A percentile compares a stretch with the other conserved stretches of the same genome.
These are phyloP conservation scores for Leptoxyphium fumago DNA, from an alignment of 2,329 filamentous ascomycete species.

Conservation along the genomic window DNA sequence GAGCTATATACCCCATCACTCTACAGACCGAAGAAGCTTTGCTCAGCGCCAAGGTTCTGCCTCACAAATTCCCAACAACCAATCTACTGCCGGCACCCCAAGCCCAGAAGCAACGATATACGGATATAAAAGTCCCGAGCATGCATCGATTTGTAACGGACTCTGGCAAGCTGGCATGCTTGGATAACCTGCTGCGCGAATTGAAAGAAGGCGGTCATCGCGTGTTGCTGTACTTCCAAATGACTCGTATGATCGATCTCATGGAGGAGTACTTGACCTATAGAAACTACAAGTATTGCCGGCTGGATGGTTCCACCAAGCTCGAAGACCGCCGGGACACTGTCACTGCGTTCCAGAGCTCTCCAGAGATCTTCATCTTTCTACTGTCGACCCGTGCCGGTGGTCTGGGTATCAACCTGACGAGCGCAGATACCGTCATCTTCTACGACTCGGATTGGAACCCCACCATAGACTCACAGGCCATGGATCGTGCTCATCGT, in stretches of 20 bases:
- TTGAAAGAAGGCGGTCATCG: slow-evolving; percentile 88
- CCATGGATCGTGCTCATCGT: slow-evolving; percentile 97
- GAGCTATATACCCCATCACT: slow-evolving; percentile 54
- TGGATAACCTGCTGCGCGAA: slow-evolving; percentile 74
- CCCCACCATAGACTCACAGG: slow-evolving; percentile 94
- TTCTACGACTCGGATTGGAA: slow-evolving; percentile 99
- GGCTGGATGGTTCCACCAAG: slow-evolving; percentile 91
- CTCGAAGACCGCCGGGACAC: slow-evolving; percentile 93
- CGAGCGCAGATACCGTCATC: slow-evolving; percentile 92
- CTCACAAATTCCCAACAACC: slow-evolving; percentile 46
- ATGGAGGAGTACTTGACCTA: slow-evolving; percentile 99
- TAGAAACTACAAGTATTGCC: slow-evolving; percentile 97
- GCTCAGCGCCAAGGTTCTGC: slow-evolving; percentile 56
- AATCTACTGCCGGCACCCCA: slow-evolving; percentile 63
- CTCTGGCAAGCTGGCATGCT: slow-evolving; percentile 84
- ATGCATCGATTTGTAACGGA: slow-evolving; percentile 98
- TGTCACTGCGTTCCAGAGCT: slow-evolving; percentile 88
- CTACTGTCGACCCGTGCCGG: slow-evolving; percentile 88
- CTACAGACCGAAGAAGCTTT: slow-evolving; percentile 56
- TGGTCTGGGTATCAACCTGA: slow-evolving; percentile 95
- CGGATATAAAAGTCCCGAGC: slow-evolving; percentile 80
- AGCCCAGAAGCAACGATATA: slow-evolving; percentile 71
- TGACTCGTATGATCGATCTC: slow-evolving; percentile 98
- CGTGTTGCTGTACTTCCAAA: slow-evolving; percentile 97
- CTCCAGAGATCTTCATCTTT: slow-evolving; percentile 93